Evolutionary conservation across 192 early-diverging fungal genomes (phyloP).

Genomic region (Coemansia sp.): DNA sequence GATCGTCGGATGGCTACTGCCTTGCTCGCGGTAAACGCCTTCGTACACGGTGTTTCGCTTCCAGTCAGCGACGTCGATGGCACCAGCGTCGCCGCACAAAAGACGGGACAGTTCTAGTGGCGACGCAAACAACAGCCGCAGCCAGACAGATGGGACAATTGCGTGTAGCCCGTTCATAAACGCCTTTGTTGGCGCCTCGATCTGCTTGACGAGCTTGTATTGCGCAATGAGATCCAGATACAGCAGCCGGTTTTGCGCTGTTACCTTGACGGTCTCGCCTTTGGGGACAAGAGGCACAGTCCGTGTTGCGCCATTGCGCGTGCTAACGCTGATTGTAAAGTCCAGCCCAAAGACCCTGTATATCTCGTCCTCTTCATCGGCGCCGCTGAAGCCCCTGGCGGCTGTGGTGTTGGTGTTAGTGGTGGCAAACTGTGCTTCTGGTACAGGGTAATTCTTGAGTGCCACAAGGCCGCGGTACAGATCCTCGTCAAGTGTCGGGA

Average conservation of each 20-base stretch:
- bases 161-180: slow-evolving; percentile 85
- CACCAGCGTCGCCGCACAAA: slow-evolving; percentile 74
- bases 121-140: slow-evolving; percentile 84
- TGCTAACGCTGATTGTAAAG: slow-evolving; percentile 68
- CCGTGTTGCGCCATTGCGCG: slow-evolving; percentile 21
- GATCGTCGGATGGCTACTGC: slow-evolving; percentile 72
- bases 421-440: neutral
- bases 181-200: slow-evolving; percentile 73
- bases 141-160: slow-evolving; percentile 86
- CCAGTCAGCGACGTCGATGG: slow-evolving; percentile 81
- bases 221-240: slow-evolving; percentile 90
- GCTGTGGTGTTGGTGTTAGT: neutral
- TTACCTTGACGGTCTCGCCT: slow-evolving; percentile 79
- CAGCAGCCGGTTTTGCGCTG: slow-evolving; percentile 79
- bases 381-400: slow-evolving; percentile 2
- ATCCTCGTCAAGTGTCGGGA: slow-evolving; percentile 77
- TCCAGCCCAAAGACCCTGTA: slow-evolving; percentile 60
- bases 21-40: slow-evolving; percentile 60
- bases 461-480: slow-evolving; percentile 74
- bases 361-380: slow-evolving; percentile 69
- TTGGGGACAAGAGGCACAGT: slow-evolving; percentile 75
- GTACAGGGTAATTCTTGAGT: slow-evolving; percentile 69
- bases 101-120: slow-evolving; percentile 90
- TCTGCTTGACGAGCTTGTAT: slow-evolving; percentile 84
- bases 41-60: slow-evolving; percentile 73